phyloP scores from a whole-genome alignment of 139 green algal genomes.

The Chlamydomonas asymmetrica region DNA sequence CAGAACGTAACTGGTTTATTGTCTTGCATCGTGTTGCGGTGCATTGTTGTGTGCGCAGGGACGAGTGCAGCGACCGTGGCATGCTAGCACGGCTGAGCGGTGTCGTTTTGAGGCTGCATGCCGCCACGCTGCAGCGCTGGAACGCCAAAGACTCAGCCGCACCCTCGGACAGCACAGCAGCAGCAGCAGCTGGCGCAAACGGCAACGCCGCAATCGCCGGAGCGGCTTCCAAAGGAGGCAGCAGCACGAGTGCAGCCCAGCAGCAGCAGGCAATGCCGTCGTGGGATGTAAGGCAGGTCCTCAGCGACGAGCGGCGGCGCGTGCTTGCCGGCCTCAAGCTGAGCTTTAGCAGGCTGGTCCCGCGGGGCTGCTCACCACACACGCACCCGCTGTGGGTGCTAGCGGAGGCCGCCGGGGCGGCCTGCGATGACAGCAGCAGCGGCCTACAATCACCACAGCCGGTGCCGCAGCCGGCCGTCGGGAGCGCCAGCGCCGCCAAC shows the following conservation, averaged over 20 bases:
- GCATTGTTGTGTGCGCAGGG: conserved; percentile 25
- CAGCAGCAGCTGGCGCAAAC: conserved; percentile 28
- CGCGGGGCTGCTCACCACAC: conserved; percentile 40
- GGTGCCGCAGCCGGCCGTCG: no score
- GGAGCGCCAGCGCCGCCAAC: no score
- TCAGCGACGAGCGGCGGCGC: conserved; percentile 30
- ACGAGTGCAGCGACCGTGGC: conserved; percentile 55
- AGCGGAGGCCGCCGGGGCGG: conserved; percentile 63
- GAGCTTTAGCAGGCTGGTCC: conserved; percentile 68
- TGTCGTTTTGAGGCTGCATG: conserved; percentile 49
- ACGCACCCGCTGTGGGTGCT: conserved; percentile 63
- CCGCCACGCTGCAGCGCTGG: conserved; percentile 2
- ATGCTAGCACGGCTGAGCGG: conserved; percentile 48
- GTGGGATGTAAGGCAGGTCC: conserved; percentile 35
- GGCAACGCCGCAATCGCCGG: not conserved
- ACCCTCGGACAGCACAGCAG: no score
- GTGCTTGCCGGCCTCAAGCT: conserved; percentile 52
- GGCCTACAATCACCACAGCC: no score
- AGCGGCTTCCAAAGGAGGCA: not conserved
- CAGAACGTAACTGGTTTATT: not conserved
- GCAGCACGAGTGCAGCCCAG: conserved; percentile 10
- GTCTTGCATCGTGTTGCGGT: not conserved
- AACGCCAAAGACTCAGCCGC: no score
- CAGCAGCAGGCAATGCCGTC: conserved; percentile 10
- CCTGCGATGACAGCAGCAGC: conserved; percentile 6